Conservation (phyloP, 169 alveolate species). For the Plasmodium relictum region DNA sequence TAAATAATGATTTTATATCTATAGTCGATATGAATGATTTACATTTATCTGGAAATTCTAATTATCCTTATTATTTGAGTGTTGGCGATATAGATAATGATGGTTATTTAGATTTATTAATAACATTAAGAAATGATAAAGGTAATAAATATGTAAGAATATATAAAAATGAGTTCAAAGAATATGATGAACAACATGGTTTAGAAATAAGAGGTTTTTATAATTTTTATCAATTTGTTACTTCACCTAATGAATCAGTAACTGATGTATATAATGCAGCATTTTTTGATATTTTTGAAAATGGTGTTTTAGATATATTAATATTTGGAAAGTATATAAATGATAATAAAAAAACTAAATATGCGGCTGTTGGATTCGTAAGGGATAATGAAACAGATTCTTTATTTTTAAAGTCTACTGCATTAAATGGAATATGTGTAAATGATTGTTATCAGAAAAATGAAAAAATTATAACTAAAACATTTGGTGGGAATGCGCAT, state of each 20-base stretch:
- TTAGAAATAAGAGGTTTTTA: slow-evolving; percentile 46
- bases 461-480: slow-evolving; percentile 66
- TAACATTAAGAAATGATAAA: slow-evolving; percentile 62
- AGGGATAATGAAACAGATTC: slow-evolving; percentile 78
- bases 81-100: slow-evolving; percentile 77
- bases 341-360: slow-evolving; percentile 16
- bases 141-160: slow-evolving; percentile 67
- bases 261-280: slow-evolving; percentile 77
- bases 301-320: slow-evolving; percentile 81
- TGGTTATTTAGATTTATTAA: slow-evolving; percentile 63
- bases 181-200: slow-evolving; percentile 17
- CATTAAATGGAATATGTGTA: slow-evolving; percentile 78
- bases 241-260: slow-evolving; percentile 25
- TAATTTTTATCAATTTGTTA: slow-evolving; percentile 65
- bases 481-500: slow-evolving; percentile 72
- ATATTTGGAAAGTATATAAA: slow-evolving; percentile 76
- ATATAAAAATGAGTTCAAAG: slow-evolving; percentile 57
- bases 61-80: slow-evolving; percentile 60
- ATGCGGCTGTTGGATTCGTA: slow-evolving; percentile 42
- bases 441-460: slow-evolving; percentile 43
- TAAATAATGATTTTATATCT: slow-evolving; percentile 34
- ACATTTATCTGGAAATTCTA: slow-evolving; percentile 54
- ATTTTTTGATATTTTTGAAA: slow-evolving; percentile 81
- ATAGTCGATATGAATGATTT: slow-evolving; percentile 52
- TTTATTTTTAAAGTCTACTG: slow-evolving; percentile 78